These are phyloP conservation scores for Pugionium dolabratum DNA, from an alignment of 345 rosid species.

Conservation along the genomic window DNA sequence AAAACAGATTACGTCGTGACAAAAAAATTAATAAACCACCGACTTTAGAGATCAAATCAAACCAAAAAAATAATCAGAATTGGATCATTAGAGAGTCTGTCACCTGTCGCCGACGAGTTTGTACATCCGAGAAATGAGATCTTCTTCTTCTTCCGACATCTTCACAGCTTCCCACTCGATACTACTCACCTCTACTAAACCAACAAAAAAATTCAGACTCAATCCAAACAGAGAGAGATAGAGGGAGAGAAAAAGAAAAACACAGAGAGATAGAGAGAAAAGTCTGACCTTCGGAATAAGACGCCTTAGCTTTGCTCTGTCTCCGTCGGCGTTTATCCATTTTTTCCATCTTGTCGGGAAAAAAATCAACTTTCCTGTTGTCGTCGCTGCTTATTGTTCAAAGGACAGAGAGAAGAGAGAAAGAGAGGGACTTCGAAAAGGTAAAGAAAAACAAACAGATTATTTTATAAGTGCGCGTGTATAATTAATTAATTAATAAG, in stretches of 20 bases:
- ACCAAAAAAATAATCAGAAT: no score
- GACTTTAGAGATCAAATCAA: no score
- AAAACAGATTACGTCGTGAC: no score
- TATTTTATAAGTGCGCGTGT: constrained; percentile 43
- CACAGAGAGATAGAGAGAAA: background rate
- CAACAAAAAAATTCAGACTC: background rate
- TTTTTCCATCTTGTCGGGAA: background rate
- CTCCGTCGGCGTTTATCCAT: constrained; percentile 58
- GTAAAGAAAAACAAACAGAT: constrained; percentile 34
- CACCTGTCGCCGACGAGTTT: constrained; percentile 80
- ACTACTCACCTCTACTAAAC: constrained; percentile 70
- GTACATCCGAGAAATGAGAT: constrained; percentile 71
- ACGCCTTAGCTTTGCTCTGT: constrained; percentile 42
- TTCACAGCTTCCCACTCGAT: constrained; percentile 66
- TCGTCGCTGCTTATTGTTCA: no score
- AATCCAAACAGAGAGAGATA: background rate
- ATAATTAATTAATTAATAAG: constrained; percentile 6
- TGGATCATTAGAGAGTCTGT: no score
- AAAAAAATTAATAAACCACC: no score
- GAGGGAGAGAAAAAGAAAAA: background rate
- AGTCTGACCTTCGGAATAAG: constrained; percentile 55
- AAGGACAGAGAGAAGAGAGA: constrained; percentile 23
- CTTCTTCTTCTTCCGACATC: constrained; percentile 82
- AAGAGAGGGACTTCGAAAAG: constrained; percentile 30
- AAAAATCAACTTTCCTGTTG: background rate